These are phyloP conservation scores for Claviceps sp. DNA, from an alignment of 2,329 filamentous ascomycete genomes.

Conservation along the genomic window DNA sequence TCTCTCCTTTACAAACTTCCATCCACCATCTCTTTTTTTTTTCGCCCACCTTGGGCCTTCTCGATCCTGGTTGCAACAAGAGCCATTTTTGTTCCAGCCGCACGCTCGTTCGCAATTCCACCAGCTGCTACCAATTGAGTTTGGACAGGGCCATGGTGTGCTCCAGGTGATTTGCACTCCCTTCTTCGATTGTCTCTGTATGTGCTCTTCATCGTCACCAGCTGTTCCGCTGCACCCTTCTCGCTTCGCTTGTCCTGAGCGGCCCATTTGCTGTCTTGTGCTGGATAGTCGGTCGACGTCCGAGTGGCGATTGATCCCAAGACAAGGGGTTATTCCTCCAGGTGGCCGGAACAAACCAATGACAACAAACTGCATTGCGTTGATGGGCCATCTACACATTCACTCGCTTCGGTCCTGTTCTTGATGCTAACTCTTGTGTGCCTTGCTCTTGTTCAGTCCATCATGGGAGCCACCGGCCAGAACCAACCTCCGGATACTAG, in stretches of 20 bases:
- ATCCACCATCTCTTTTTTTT: background rate
- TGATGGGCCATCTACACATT: background rate
- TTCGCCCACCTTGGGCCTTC: background rate
- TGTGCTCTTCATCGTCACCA: constrained; percentile 6
- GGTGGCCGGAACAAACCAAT: background rate
- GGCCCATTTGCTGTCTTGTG: background rate
- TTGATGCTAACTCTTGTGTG: background rate
- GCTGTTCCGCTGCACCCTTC: background rate
- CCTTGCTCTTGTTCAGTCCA: constrained; percentile 12
- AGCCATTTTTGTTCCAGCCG: constrained; percentile 2
- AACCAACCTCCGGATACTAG: constrained; percentile 14
- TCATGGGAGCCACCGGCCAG: constrained; percentile 23
- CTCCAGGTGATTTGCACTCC: constrained; percentile 19
- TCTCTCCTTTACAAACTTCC: constrained; percentile 1
- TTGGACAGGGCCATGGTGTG: constrained; percentile 24
- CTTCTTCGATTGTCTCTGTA: constrained; percentile 10
- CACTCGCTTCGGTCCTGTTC: background rate
- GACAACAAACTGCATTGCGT: background rate
- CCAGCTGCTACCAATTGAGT: constrained; percentile 20
- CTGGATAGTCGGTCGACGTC: background rate
- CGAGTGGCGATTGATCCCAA: background rate
- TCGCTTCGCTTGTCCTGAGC: background rate
- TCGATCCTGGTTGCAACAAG: background rate
- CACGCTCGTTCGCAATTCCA: constrained; percentile 4
- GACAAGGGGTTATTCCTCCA: background rate